Evolutionary conservation across 2,329 filamentous ascomycete genomes (phyloP), one percentile per base, ranked within the genome.

Genomic region (Talaromyces sp.): DNA sequence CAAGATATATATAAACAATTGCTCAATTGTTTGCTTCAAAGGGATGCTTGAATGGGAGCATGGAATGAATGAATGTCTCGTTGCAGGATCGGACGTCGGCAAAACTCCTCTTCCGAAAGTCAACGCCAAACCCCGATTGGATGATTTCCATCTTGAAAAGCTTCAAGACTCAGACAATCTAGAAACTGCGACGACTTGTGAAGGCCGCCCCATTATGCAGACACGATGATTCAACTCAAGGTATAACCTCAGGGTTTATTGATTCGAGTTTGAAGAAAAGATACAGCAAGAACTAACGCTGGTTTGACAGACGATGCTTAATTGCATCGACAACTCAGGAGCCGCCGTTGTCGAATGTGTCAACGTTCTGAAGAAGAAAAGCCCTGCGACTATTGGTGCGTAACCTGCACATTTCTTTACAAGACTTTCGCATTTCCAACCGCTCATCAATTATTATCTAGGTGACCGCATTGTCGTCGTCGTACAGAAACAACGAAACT

Each of bases 261-360:
- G 13, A 15, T 57, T 1, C 50, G 33, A 21, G 1, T 40, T 25
- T 46, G 4, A 22, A 21, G 11, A 7, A 2, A 48, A 35, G 11
- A 3, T 15, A 11, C 39, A 22, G 3, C n/a, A n/a, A 28, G 25
- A 33, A 35, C 43, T 64, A n/a, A 62, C 40, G 13, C 1, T 46
- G 28, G 17, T 2, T 5, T 11, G 17, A 22, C 66, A 97, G 94
- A 89, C 92, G 73, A 91, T 99, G 85, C 84, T 99, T 69, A 97
- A 94, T 79, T 97, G 94, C 87, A 97, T 99, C 85, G 94, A 99
- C 87, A 99, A 97, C 81, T 97, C 94, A 64, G 94, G 94, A 73
- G 94, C 94, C 66, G 92, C 94, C 68, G 82, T 99, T 65, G 94
- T 97, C 78, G 94, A 99, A 80, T 99, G 94, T 79, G 89, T 89